Evolutionary conservation across 1,284 basidiomycete genomes (phyloP).

Genomic region (Trichosporon coremiiforme): DNA sequence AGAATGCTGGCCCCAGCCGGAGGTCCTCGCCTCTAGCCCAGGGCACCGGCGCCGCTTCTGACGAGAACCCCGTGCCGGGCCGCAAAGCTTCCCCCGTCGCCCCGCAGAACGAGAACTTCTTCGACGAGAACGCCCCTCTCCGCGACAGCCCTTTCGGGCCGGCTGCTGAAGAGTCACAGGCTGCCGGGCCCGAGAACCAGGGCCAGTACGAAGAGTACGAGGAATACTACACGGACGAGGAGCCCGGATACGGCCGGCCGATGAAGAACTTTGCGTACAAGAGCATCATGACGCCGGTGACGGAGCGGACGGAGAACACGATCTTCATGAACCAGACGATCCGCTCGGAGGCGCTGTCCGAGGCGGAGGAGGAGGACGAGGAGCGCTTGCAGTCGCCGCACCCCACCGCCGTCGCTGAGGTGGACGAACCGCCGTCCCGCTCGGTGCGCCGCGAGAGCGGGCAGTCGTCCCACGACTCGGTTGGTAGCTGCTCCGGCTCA

Average conservation of each 20-base stretch:
- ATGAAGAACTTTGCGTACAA: conserved; percentile 62
- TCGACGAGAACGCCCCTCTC: conserved; percentile 20
- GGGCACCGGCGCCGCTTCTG: conserved; percentile 20
- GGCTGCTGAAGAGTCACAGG: neutral
- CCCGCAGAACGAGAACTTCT: conserved; percentile 17
- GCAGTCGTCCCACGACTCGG: neutral
- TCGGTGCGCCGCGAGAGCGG: neutral
- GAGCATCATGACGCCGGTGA: conserved; percentile 91
- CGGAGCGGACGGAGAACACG: conserved; percentile 88
- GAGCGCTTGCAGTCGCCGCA: conserved; percentile 21
- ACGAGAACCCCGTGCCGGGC: neutral
- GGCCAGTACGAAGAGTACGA: conserved; percentile 22
- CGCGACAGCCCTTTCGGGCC: conserved; percentile 38
- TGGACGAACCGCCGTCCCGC: conserved; percentile 10
- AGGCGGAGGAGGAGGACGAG: conserved; percentile 35
- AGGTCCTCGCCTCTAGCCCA: neutral
- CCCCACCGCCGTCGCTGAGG: conserved; percentile 31
- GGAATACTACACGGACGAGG: conserved; percentile 35
- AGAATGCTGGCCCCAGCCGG: neutral
- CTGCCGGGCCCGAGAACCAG: conserved; percentile 31
- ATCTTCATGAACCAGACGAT: conserved; percentile 57
- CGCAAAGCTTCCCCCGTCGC: conserved; percentile 23
- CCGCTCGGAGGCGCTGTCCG: conserved; percentile 5
- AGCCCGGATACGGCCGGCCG: conserved; percentile 66
- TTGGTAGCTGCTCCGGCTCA: conserved; percentile 26